Base-by-base conservation (phyloP, 805 yeast species). In the Torulaspora franciscae region DNA sequence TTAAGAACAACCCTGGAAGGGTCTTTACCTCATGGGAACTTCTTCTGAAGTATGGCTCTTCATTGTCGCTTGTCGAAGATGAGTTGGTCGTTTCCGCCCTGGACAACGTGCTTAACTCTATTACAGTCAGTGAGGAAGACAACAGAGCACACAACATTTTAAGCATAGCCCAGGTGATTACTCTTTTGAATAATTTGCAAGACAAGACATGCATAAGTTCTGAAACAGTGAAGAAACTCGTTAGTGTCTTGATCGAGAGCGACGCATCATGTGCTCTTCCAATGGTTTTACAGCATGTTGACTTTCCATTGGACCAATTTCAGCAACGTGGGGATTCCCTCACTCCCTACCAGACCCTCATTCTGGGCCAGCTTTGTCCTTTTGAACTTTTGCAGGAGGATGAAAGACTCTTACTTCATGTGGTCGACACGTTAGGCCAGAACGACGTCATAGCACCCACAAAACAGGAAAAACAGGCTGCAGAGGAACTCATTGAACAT, bases 1-100 rank as follows among this genome's bases (percentile, higher is more conserved):
- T 76, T 5, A 56, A 57, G 26, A 48, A 65, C 32, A 79, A 79
- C 49, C 80, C 81, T 2, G 82, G 81, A 9, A 63, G 83, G 45
- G 81, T 73, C 1, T 62, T 64, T 40, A 60, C 68, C n/a, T 70
- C 79, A 13, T 69, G 74, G 71, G 80, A 77, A 41, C 52, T 77
- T 8, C 71, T 70, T 42, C 50, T 60, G 8, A 65, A 66, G 37
- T 67, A 60, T 42, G 41, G 42, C 2, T 32, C 37, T 6, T 7
- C 37, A 5, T 17, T 45, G 7, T 32, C 50, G 10, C 51, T 50
- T 3, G 15, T 49, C 13, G 48, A 57, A 25, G 58, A 67, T 35
- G 59, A 52, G 0, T 56, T 67, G 3, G 42, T 68, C 10, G 34
- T 47, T 1, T 49, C 57, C 3, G 62, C 73, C 3, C 42, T 73